Evolutionary conservation across 495 filamentous ascomycete genomes (phyloP).

Genomic region (Penicillium goetzii): DNA sequence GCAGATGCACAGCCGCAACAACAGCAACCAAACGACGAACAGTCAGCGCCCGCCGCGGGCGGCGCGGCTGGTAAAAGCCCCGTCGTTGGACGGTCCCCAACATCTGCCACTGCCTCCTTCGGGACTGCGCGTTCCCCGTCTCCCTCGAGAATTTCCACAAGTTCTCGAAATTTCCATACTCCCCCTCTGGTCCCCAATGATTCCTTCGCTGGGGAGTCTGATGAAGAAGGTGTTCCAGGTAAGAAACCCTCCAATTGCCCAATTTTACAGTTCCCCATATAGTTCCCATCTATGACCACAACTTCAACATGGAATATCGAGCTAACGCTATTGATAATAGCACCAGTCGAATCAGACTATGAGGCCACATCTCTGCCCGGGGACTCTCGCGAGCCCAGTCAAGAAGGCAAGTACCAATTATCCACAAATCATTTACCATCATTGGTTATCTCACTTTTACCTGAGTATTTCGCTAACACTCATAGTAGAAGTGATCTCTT

Average conservation of each 20-base stretch:
- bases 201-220: not conserved
- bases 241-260: not conserved
- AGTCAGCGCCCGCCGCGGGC: not conserved
- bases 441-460: no score
- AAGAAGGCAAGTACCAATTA: not conserved
- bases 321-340: not conserved
- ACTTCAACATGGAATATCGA: not conserved
- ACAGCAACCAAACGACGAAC: not conserved
- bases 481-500: not conserved
- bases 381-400: not conserved
- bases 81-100: not conserved
- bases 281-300: not conserved
- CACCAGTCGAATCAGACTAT: not conserved
- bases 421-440: not conserved
- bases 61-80: not conserved
- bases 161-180: not conserved
- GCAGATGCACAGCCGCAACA: slow-evolving; percentile 4
- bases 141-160: not conserved
- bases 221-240: not conserved
- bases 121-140: not conserved
- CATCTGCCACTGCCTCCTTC: slow-evolving; percentile 1
- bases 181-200: not conserved
- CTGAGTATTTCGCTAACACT: not conserved
- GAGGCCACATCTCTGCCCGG: not conserved
- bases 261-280: not conserved